Base-by-base conservation (phyloP, 441 rosid genomes). In the Melastoma candidum region DNA sequence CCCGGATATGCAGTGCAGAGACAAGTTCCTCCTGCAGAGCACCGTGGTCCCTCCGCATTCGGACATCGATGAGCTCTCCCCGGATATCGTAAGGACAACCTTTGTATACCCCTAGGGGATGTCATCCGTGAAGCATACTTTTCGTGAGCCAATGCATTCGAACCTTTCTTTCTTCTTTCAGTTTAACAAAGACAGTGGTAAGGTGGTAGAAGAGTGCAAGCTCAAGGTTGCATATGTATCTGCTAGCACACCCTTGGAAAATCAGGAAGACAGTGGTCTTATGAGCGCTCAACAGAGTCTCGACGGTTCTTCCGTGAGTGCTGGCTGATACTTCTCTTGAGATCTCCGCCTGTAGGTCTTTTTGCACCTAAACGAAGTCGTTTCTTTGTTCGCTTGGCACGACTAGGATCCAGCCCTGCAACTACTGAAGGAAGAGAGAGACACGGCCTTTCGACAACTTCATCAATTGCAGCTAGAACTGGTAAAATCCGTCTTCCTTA, bases 1-100 rank as follows among this genome's bases (percentile, higher is more conserved):
- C 67, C 83, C 77, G 17, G 95, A 84, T 68, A 77, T 92, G 95
- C 95, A 82, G 66, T 85, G 98, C 81, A 92, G 82, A 71, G 98
- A 92, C 75, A 92, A 88, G 62, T 92, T 92, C 77, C 94, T 92
- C 64, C 67, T 92, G 58, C 98, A 82, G 74, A 81, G 98, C 71
- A 85, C 98, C 7, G 58, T 66, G 25, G 95, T 92, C 53, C 81
- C 79, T 58, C 71, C 89, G 24, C 84, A 81, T 68, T 72, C 81
- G 49, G 96, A 92, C 63, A 84, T 82, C 9, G 95, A 92, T 68
- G 97, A 85, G 54, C 94, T 92, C 64, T 83, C 95, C 11, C 74
- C 81, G 39, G 87, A 92, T 69, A 82, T 84, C 7, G 98, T 92
- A 73, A 73, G 84, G 60, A 63, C 51, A 27, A 17, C 56, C 12